Conservation (phyloP, 2,329 filamentous ascomycete species). For the Lachnellula subtilissima region DNA sequence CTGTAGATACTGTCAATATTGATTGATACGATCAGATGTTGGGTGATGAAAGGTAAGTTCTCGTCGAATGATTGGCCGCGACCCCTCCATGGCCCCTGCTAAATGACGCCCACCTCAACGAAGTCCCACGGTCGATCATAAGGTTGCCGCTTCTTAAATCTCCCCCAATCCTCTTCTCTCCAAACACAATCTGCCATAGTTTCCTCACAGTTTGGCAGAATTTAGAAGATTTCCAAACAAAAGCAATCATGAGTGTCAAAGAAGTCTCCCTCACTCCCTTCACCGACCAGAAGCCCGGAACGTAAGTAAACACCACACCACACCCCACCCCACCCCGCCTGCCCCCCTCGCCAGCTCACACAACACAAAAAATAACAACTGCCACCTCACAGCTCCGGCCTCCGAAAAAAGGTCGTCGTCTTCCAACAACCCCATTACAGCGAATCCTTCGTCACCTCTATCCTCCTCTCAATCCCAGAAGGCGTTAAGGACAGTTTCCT, state of each 20-base stretch:
- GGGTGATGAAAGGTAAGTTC: not conserved
- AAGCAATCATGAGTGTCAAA: conserved; percentile 63
- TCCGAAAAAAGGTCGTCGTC: conserved; percentile 97
- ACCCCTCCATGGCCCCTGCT: not conserved
- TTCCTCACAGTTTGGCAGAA: conserved; percentile 3
- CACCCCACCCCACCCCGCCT: conserved; percentile 21
- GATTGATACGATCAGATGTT: not conserved
- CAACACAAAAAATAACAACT: conserved; percentile 16
- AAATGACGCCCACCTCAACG: not conserved
- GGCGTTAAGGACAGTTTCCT: conserved; percentile 77
- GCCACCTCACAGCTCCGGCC: conserved; percentile 66
- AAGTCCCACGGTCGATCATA: not conserved
- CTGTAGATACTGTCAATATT: not conserved
- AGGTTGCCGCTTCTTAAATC: not conserved
- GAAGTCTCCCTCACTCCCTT: conserved; percentile 81
- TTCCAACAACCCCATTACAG: conserved; percentile 96
- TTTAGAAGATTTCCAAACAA: not conserved
- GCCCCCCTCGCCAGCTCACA: conserved; percentile 20
- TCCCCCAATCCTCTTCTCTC: not conserved
- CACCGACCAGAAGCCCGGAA: conserved; percentile 97
- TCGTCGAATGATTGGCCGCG: not conserved
- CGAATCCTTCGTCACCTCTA: conserved; percentile 91
- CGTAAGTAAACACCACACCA: conserved; percentile 60
- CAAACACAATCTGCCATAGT: conserved; percentile 1
- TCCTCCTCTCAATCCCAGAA: conserved; percentile 93